These are phyloP conservation scores for Hypocreales sp. DNA, from an alignment of 2,329 filamentous ascomycete genomes.

Conservation along the genomic window DNA sequence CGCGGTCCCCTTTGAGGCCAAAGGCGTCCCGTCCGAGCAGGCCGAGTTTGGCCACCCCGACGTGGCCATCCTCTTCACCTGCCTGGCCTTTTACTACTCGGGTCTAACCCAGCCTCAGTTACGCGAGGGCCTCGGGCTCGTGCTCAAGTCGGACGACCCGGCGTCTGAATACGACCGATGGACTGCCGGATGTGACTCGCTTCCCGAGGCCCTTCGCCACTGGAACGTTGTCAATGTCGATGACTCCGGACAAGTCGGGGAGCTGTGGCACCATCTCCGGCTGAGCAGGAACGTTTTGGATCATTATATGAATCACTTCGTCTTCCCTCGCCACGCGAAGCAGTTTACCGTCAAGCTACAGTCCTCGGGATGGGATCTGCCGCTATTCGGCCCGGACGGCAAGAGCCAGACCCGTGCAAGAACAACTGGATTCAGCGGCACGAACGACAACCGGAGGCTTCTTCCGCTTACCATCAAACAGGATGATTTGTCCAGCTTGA, in stretches of 20 bases:
- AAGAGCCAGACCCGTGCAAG: constrained; percentile 6
- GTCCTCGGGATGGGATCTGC: constrained; percentile 53
- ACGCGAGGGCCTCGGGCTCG: constrained; percentile 26
- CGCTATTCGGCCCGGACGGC: constrained; percentile 19
- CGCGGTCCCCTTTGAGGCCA: constrained; percentile 1
- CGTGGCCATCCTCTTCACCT: constrained; percentile 48
- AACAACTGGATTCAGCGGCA: constrained; percentile 58
- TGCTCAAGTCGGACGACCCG: constrained; percentile 38
- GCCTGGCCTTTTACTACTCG: constrained; percentile 50
- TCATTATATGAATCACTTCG: constrained; percentile 45
- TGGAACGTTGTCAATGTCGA: constrained; percentile 45
- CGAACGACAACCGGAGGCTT: constrained; percentile 46
- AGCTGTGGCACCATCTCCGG: constrained; percentile 34
- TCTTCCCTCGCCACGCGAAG: constrained; percentile 50
- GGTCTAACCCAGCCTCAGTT: constrained; percentile 24
- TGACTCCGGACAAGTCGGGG: constrained; percentile 31
- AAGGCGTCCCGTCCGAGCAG: constrained; percentile 1
- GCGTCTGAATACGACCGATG: constrained; percentile 38
- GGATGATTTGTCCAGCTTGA: constrained; percentile 37
- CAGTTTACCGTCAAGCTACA: constrained; percentile 49
- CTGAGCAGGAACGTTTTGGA: constrained; percentile 36
- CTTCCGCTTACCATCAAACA: constrained; percentile 48
- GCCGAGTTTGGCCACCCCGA: constrained; percentile 36
- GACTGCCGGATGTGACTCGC: constrained; percentile 18
- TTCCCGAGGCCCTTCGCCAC: constrained; percentile 30